These are phyloP conservation scores for Cyanidiococcus yangmingshanensis DNA, from an alignment of 23 red algal genomes.

Conservation along the genomic window DNA sequence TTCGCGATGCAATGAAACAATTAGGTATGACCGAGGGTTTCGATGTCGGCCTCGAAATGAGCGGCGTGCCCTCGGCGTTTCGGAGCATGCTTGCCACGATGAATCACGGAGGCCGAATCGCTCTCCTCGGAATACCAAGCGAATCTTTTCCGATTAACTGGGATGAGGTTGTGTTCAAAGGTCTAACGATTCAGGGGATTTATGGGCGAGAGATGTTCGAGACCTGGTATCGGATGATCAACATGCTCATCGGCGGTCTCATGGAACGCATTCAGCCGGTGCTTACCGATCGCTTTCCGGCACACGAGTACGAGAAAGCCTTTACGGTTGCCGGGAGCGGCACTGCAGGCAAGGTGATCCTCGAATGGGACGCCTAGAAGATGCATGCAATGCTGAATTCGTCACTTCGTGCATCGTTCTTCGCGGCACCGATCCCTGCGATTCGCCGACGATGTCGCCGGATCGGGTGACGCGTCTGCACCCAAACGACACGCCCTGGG, in stretches of 20 bases:
- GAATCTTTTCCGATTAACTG: conserved; percentile 30
- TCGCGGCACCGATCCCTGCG: too few species aligned
- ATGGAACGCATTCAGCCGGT: conserved; percentile 26
- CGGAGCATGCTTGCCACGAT: conserved; percentile 32
- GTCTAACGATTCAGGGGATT: conserved; percentile 21
- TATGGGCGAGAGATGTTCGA: conserved; percentile 34
- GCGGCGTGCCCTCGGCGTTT: conserved; percentile 24
- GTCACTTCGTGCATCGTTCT: too few species aligned
- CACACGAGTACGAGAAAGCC: conserved; percentile 23
- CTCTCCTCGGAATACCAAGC: conserved; percentile 28
- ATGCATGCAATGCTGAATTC: too few species aligned
- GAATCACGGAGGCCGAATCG: conserved; percentile 32
- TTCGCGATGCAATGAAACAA: conserved; percentile 8
- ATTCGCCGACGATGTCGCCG: too few species aligned
- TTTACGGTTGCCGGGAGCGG: not conserved
- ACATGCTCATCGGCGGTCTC: conserved; percentile 26
- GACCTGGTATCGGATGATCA: conserved; percentile 35
- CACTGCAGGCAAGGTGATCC: conserved; percentile 22
- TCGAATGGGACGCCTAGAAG: conserved; percentile 19
- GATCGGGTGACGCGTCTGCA: too few species aligned
- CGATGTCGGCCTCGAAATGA: conserved; percentile 34
- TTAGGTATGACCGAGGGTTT: conserved; percentile 36
- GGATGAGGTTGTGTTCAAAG: conserved; percentile 34
- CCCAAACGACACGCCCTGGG: too few species aligned
- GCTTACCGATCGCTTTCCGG: conserved; percentile 10